Evolutionary conservation across 352 stramenopile genomes (phyloP).

Genomic region (Peronosclerospora sorghi): DNA sequence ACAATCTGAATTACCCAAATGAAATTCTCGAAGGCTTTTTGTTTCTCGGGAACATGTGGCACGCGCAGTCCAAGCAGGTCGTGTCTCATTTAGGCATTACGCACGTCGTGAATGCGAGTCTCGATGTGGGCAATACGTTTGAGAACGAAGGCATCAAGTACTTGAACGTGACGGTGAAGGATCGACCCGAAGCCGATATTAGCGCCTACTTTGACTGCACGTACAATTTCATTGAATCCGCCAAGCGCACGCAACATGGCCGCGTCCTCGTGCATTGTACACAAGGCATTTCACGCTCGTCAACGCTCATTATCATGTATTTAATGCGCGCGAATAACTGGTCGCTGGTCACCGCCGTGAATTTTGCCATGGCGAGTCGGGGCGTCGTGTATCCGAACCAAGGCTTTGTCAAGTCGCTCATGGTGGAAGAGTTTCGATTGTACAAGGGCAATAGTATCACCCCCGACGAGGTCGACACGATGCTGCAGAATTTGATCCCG

Average conservation of each 20-base stretch:
- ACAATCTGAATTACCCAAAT: slow-evolving; percentile 84
- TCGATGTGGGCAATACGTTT: slow-evolving; percentile 72
- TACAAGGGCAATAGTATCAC: slow-evolving; percentile 73
- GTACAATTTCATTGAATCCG: slow-evolving; percentile 68
- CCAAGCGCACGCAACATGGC: slow-evolving; percentile 63
- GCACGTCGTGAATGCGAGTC: slow-evolving; percentile 74
- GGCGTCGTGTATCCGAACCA: slow-evolving; percentile 78
- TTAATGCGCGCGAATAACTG: slow-evolving; percentile 76
- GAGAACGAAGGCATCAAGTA: slow-evolving; percentile 57
- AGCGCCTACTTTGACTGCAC: slow-evolving; percentile 52
- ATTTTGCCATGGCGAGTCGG: slow-evolving; percentile 65
- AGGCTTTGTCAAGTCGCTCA: slow-evolving; percentile 64
- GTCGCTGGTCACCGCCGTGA: slow-evolving; percentile 75
- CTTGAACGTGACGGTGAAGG: slow-evolving; percentile 73
- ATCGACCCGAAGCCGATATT: slow-evolving; percentile 63
- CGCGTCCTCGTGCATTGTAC: slow-evolving; percentile 78
- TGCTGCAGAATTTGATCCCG: slow-evolving; percentile 62
- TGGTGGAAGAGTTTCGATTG: slow-evolving; percentile 63
- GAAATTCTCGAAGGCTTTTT: slow-evolving; percentile 81
- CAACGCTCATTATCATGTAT: slow-evolving; percentile 81
- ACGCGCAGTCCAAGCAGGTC: slow-evolving; percentile 68
- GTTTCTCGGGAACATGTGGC: slow-evolving; percentile 84
- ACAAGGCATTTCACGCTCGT: slow-evolving; percentile 74
- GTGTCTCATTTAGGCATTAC: slow-evolving; percentile 74
- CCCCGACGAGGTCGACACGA: slow-evolving; percentile 52